Percentiles rank a stretch among this genome's conserved stretches.
Evolutionary conservation across 352 stramenopile genomes (phyloP).

Genomic region (Stramenopiles sp.): DNA sequence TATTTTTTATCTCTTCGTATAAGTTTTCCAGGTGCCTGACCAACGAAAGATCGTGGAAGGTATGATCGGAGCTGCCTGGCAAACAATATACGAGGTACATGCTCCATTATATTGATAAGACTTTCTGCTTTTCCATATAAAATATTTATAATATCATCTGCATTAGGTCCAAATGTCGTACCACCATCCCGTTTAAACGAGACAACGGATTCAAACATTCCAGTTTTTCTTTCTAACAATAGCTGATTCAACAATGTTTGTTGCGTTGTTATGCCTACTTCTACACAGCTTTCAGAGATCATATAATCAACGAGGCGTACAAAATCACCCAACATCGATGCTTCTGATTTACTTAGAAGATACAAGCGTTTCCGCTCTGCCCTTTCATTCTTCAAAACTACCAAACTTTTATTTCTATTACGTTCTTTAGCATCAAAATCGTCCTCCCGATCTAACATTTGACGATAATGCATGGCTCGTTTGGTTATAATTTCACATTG

Average conservation of each 20-base stretch:
- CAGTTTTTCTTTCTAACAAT: slow-evolving; percentile 12
- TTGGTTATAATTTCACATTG: slow-evolving; percentile 69
- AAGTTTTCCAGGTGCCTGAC: not conserved
- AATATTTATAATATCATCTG: not conserved
- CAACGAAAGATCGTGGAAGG: not conserved
- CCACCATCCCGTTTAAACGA: not conserved
- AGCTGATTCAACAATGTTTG: slow-evolving; percentile 60
- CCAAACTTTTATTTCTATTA: slow-evolving; percentile 33
- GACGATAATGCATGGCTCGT: slow-evolving; percentile 27
- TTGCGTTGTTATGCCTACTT: slow-evolving; percentile 43
- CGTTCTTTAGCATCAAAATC: not conserved
- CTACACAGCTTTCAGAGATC: slow-evolving; percentile 62
- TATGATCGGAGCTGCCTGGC: not conserved
- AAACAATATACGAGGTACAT: not conserved
- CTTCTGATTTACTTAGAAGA: slow-evolving; percentile 55
- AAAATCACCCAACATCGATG: slow-evolving; percentile 65
- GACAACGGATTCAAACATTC: not conserved
- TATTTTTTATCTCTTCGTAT: not conserved
- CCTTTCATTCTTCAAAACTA: slow-evolving; percentile 69
- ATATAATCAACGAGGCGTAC: slow-evolving; percentile 79
- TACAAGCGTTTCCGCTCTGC: slow-evolving; percentile 45
- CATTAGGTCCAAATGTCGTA: not conserved
- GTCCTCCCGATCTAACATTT: not conserved
- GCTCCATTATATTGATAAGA: not conserved
- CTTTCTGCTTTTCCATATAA: not conserved